Conservation (phyloP, 495 filamentous ascomycete genomes). For the Podospora didyma region DNA sequence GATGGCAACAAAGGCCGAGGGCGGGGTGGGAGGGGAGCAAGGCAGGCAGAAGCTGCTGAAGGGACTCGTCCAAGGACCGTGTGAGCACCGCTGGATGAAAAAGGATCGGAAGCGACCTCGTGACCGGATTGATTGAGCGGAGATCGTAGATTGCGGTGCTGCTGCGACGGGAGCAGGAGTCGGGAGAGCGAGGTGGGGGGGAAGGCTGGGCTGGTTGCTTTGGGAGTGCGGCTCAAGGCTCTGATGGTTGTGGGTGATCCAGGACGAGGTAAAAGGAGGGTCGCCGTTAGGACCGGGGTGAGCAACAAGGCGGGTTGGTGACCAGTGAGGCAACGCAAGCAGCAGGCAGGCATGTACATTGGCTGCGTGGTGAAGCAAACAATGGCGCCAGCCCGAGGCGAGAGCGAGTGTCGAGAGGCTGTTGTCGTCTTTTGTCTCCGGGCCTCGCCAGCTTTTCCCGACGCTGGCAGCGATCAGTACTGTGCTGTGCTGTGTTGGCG, state of each 20-base stretch:
- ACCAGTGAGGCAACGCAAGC: background rate
- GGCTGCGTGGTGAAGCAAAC: background rate
- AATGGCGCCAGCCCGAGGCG: background rate
- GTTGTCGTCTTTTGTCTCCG: too few species aligned
- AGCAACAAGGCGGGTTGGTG: background rate
- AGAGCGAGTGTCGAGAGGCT: background rate
- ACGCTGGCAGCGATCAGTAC: background rate
- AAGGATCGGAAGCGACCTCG: slow-evolving; percentile 23
- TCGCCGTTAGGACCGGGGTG: slow-evolving; percentile 2
- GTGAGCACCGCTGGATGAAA: slow-evolving; percentile 19
- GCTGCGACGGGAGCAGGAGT: slow-evolving; percentile 3
- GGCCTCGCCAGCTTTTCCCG: too few species aligned
- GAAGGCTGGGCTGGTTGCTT: slow-evolving; percentile 7
- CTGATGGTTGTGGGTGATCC: slow-evolving; percentile 15
- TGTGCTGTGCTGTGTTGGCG: background rate
- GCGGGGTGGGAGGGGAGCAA: slow-evolving; percentile 6
- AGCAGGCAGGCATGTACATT: background rate
- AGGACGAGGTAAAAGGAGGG: slow-evolving; percentile 14
- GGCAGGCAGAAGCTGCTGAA: slow-evolving; percentile 15
- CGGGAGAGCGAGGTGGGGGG: slow-evolving; percentile 12
- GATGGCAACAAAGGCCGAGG: slow-evolving; percentile 12
- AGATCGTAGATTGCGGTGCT: slow-evolving; percentile 24
- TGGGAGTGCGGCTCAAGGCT: slow-evolving; percentile 16
- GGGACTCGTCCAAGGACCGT: slow-evolving; percentile 3
- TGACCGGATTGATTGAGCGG: slow-evolving; percentile 30